Evolutionary conservation across 73 alveolate genomes (phyloP).

Genomic region (Blepharisma stoltei): DNA sequence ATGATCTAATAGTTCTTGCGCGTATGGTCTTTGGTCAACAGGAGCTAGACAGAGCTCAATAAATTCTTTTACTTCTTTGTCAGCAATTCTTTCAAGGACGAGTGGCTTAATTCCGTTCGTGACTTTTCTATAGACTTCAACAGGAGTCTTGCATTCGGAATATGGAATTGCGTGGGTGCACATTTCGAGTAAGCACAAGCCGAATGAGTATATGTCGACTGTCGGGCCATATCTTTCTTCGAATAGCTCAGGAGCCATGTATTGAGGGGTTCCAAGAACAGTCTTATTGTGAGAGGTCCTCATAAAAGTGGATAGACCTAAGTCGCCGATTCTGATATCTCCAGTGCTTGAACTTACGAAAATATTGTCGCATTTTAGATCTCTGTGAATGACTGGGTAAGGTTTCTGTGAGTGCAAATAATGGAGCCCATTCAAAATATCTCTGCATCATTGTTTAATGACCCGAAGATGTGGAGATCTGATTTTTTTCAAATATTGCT

Average conservation of each 20-base stretch:
- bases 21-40: conserved; percentile 77
- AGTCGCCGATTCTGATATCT: conserved; percentile 97
- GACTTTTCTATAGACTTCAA: conserved; percentile 82
- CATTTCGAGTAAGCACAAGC: conserved; percentile 82
- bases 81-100: conserved; percentile 70
- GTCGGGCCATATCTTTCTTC: conserved; percentile 89
- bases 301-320: conserved; percentile 92
- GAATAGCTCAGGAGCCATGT: conserved; percentile 94
- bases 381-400: conserved; percentile 83
- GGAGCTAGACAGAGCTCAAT: conserved; percentile 61
- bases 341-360: conserved; percentile 91
- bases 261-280: conserved; percentile 85
- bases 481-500: conserved; percentile 73
- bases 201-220: conserved; percentile 87
- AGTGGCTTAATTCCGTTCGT: conserved; percentile 65
- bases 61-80: conserved; percentile 71
- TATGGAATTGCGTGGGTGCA: conserved; percentile 77
- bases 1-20: conserved; percentile 34
- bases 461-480: conserved; percentile 80
- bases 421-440: conserved; percentile 83
- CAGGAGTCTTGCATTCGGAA: conserved; percentile 81
- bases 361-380: conserved; percentile 94
- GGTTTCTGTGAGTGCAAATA: conserved; percentile 85
- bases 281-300: conserved; percentile 79
- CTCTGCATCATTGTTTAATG: conserved; percentile 86